A percentile compares a stretch with the other conserved stretches of the same genome.
phyloP scores from a whole-genome alignment of 1,284 basidiomycete genomes.

The Tremellales sp. region DNA sequence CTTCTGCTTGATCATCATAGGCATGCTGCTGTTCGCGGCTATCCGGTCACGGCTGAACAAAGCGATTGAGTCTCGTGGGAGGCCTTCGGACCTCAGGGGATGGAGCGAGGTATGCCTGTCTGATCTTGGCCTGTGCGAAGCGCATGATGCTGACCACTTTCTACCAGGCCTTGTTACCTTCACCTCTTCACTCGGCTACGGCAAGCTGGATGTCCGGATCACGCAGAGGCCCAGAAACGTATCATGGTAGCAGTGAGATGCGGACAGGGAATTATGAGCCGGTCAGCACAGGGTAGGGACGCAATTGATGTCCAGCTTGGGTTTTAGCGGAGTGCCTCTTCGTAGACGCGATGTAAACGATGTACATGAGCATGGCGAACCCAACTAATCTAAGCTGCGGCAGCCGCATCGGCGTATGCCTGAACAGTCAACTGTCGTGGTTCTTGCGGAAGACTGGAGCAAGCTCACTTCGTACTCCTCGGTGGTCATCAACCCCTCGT shows the following conservation, averaged over 20 bases:
- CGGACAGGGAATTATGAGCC: slow-evolving; percentile 13
- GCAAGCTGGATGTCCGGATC: slow-evolving; percentile 5
- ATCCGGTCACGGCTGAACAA: slow-evolving; percentile 55
- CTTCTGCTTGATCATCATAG: slow-evolving; percentile 79
- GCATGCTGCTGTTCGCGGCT: slow-evolving; percentile 73
- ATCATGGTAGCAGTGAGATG: background rate
- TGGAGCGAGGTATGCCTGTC: slow-evolving; percentile 35
- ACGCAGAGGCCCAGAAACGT: background rate
- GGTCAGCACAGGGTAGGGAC: slow-evolving; percentile 20
- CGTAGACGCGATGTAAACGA: no score
- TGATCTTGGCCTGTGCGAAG: background rate
- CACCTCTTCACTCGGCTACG: slow-evolving; percentile 10
- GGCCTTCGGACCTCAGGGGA: slow-evolving; percentile 39
- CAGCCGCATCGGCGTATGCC: slow-evolving; percentile 4
- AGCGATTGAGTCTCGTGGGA: slow-evolving; percentile 36
- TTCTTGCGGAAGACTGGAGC: no score
- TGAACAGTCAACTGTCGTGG: background rate
- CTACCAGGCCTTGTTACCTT: slow-evolving; percentile 14
- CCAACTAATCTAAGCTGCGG: no score
- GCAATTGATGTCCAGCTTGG: no score
- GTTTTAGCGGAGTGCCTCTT: no score
- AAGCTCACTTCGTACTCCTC: slow-evolving; percentile 47
- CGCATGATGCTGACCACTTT: no score
- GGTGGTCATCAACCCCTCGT: slow-evolving; percentile 47
- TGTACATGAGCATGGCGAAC: no score